A percentile compares a stretch with the other conserved stretches of the same genome.
These are phyloP conservation scores for Pseudozyma tsukubaensis DNA, from an alignment of 1,284 basidiomycete genomes.

Conservation along the genomic window DNA sequence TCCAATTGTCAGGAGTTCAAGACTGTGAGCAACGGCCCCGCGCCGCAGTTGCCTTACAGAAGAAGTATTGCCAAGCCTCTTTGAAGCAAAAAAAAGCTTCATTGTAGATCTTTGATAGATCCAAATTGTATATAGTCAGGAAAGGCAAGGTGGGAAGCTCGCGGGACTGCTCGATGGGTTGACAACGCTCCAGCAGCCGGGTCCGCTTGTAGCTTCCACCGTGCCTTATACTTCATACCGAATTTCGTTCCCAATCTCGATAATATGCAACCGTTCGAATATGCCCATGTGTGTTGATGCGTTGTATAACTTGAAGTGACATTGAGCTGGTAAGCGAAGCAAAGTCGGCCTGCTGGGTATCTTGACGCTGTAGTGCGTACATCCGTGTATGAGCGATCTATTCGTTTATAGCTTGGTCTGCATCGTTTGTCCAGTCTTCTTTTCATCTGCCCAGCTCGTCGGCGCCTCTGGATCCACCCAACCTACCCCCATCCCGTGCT, in stretches of 20 bases:
- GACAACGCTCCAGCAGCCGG: no score
- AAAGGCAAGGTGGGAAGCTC: constrained; percentile 12
- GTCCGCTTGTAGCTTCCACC: not conserved
- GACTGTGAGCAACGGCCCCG: constrained; percentile 27
- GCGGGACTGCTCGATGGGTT: not conserved
- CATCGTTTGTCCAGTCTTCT: not conserved
- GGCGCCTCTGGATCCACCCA: constrained; percentile 53
- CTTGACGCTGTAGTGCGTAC: not conserved
- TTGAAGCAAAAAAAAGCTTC: not conserved
- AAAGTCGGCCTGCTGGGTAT: constrained; percentile 8
- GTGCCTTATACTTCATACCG: not conserved
- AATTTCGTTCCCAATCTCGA: not conserved
- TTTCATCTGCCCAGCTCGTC: not conserved
- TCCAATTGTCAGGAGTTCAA: constrained; percentile 38
- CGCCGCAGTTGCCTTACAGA: constrained; percentile 37
- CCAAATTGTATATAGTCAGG: no score
- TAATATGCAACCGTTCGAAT: no score
- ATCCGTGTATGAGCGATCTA: not conserved
- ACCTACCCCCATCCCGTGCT: constrained; percentile 55
- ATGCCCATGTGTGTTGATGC: no score
- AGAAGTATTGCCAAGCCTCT: constrained; percentile 24
- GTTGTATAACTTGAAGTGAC: not conserved
- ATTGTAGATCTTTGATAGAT: no score
- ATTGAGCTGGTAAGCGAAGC: not conserved
- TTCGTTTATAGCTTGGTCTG: constrained; percentile 34